A percentile compares a stretch with the other conserved stretches of the same genome.
These are phyloP conservation scores for Neopestalotiopsis clavispora DNA, from an alignment of 2,329 filamentous ascomycete species.

Conservation along the genomic window DNA sequence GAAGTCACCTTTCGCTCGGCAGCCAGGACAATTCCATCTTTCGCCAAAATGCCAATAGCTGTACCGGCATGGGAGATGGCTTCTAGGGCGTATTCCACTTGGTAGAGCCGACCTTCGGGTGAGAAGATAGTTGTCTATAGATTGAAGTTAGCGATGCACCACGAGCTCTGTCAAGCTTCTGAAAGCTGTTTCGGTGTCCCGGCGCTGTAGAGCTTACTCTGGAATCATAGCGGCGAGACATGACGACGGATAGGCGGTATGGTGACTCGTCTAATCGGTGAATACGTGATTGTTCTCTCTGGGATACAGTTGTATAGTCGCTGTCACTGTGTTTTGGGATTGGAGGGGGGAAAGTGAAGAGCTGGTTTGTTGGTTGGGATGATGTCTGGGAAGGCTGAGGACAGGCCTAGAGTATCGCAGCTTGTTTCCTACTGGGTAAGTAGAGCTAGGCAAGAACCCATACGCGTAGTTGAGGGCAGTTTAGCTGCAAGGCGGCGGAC, in stretches of 20 bases:
- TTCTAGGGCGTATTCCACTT: conserved; percentile 98
- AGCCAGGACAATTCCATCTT: conserved; percentile 97
- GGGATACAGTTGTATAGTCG: background rate
- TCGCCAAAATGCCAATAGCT: conserved; percentile 92
- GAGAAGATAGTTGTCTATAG: conserved; percentile 98
- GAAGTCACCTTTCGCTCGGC: conserved; percentile 99
- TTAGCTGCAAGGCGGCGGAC: background rate
- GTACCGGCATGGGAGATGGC: conserved; percentile 98
- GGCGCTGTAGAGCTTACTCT: conserved; percentile 65
- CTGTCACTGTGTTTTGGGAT: background rate
- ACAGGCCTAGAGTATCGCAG: conserved; percentile 10
- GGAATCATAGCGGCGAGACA: conserved; percentile 98
- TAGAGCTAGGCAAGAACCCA: conserved; percentile 19
- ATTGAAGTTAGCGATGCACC: conserved; percentile 26
- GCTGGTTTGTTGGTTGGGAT: background rate
- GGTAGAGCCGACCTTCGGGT: conserved; percentile 95
- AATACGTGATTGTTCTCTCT: background rate
- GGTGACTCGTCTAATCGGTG: background rate
- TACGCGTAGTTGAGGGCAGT: conserved; percentile 14
- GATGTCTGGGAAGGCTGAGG: conserved; percentile 16
- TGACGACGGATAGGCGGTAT: conserved; percentile 48
- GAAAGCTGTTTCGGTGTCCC: background rate
- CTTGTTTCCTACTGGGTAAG: background rate
- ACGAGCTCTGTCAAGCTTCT: conserved; percentile 17
- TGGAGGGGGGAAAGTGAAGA: background rate